Evolutionary conservation across 768 basidiomycete genomes (phyloP), one percentile per base, ranked within the genome.

Genomic region (Suillus bovinus): DNA sequence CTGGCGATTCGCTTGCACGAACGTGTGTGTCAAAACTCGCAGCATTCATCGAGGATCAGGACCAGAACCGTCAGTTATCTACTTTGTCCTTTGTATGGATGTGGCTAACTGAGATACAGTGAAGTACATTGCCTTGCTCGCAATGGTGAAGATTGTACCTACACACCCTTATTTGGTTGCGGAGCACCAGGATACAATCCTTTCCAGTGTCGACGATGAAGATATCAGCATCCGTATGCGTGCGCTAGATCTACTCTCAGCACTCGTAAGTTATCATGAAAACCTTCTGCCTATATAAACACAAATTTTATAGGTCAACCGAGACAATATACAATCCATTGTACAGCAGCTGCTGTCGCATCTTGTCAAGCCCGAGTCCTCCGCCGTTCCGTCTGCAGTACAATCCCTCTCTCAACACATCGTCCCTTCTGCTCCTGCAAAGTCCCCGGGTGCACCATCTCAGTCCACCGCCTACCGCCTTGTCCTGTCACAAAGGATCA

Each of bases 171-270:
- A 94, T 67, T 84, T 99, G 58, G 85, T 99, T 14, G 90, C 91
- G 9, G 89, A 93, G 69, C 92, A 99, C 74, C 93, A 97, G 69
- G 90, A 93, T 63, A 92, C 89, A 47, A 96, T 99, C 53, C 80
- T 99, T 50, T 78, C 89, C 1, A 96, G 94, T 67, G 83, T 98
- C 58, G 90, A 92, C 67, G 96, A 99, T 69, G 86, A 90, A 63
- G 97, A 99, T 73, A 88, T 98, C 60, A 96, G 93, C 63, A 98
- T 99, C 62, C 86, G 97, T 17, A 92, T 98, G 90, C 84, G 97
- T 61, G 95, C 96, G 1, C 83, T 99, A 29, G 97, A 99, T 69
- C 83, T 99, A 5, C 84, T 98, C 31, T 91, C 93, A 27, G 93
- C 92, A 5, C 96, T 99, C 90, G 96, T 94, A 71, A 67, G 81